phyloP scores from a whole-genome alignment of 2,329 filamentous ascomycete species.

The Bipolaris sorokiniana region DNA sequence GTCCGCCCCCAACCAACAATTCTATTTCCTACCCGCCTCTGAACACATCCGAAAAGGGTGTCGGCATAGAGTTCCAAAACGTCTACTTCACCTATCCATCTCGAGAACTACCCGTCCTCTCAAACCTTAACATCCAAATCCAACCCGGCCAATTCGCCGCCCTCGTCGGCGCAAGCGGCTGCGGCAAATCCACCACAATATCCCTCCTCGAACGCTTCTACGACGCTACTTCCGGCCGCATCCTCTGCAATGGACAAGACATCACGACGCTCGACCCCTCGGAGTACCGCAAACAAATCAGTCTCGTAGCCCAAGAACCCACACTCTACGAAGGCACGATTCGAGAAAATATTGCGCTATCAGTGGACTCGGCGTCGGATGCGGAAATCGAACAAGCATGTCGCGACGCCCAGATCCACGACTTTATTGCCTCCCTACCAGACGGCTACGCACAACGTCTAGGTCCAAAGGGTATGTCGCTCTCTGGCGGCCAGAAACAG shows the following conservation, averaged over 20 bases:
- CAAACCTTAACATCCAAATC: conserved; percentile 54
- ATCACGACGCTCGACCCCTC: conserved; percentile 46
- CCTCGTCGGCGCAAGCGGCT: conserved; percentile 70
- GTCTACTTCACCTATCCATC: conserved; percentile 95
- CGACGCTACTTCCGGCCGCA: conserved; percentile 66
- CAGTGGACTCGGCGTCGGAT: conserved; percentile 39
- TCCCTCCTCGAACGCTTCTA: conserved; percentile 70
- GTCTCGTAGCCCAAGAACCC: conserved; percentile 56
- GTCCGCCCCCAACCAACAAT: conserved; percentile 23
- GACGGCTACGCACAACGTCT: conserved; percentile 45
- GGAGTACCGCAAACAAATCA: conserved; percentile 51
- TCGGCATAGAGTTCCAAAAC: conserved; percentile 80
- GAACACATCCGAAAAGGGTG: conserved; percentile 18
- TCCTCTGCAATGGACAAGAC: conserved; percentile 59
- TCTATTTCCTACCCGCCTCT: conserved; percentile 20
- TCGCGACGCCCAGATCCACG: conserved; percentile 47
- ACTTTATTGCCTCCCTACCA: conserved; percentile 46
- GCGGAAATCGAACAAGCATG: conserved; percentile 43
- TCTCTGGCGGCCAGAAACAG: conserved; percentile 47
- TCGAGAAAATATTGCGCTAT: conserved; percentile 48
- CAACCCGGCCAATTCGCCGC: conserved; percentile 71
- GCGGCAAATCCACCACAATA: conserved; percentile 76
- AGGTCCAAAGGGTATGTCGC: conserved; percentile 44
- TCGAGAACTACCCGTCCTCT: conserved; percentile 71
- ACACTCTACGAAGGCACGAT: conserved; percentile 55